These are phyloP conservation scores for Cladophialophora yegresii DNA, from an alignment of 2,329 filamentous ascomycete genomes.

Conservation along the genomic window DNA sequence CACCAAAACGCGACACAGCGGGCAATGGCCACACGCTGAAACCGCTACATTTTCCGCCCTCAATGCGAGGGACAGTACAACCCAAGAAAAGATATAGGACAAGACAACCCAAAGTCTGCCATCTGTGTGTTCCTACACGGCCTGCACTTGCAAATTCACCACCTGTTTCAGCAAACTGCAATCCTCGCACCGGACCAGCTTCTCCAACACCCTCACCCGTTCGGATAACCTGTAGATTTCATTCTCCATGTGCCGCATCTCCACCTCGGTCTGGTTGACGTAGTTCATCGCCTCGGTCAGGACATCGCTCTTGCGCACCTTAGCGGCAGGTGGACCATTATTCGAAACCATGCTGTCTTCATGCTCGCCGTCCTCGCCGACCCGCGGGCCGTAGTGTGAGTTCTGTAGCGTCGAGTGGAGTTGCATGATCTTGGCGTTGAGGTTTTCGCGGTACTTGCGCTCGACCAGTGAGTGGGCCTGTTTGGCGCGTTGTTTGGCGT, in stretches of 20 bases:
- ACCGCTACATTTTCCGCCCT: not conserved
- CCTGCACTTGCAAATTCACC: conserved; percentile 31
- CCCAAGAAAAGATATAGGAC: not conserved
- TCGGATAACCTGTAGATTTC: conserved; percentile 34
- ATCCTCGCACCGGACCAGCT: conserved; percentile 32
- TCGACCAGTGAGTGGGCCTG: conserved; percentile 37
- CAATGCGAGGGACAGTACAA: too few relatives aligned
- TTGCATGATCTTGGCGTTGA: conserved; percentile 37
- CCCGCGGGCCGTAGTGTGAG: conserved; percentile 33
- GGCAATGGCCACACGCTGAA: not conserved
- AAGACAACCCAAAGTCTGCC: not conserved
- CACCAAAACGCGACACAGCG: not conserved
- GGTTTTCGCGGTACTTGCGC: conserved; percentile 37
- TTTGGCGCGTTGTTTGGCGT: conserved; percentile 34
- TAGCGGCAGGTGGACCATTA: conserved; percentile 18
- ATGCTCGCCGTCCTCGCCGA: conserved; percentile 22
- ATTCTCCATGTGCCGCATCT: conserved; percentile 36
- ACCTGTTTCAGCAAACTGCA: conserved; percentile 34
- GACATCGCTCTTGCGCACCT: conserved; percentile 36
- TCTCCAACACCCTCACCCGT: conserved; percentile 32
- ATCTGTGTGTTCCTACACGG: conserved; percentile 25
- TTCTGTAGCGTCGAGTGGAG: conserved; percentile 34
- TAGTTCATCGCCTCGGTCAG: conserved; percentile 37
- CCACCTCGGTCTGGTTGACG: conserved; percentile 35
- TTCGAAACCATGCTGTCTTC: conserved; percentile 8